Conservation (phyloP, 257 asterid species). For the Craterostigma plantagineum region DNA sequence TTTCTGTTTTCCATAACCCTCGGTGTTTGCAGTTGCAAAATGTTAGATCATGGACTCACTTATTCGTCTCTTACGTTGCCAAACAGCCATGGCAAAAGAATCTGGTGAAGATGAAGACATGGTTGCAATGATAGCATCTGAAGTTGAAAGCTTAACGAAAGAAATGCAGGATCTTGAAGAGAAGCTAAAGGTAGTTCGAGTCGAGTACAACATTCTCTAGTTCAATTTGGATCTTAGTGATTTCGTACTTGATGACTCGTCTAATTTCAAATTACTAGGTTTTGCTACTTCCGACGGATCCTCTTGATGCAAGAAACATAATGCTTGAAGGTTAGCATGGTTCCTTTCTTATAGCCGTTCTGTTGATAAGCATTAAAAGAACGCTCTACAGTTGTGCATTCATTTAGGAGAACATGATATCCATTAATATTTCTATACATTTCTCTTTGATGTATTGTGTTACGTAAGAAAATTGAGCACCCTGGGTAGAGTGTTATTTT, state of each 20-base stretch:
- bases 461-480: no score
- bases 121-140: constrained; percentile 87
- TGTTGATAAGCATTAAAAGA: no score
- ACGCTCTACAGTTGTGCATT: no score
- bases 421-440: no score
- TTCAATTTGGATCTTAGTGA: constrained; percentile 6
- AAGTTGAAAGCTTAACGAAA: constrained; percentile 41
- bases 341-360: background rate
- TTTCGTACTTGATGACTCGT: constrained; percentile 6
- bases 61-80: constrained; percentile 6
- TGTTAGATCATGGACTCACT: background rate
- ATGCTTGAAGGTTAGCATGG: constrained; percentile 79
- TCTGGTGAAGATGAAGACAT: constrained; percentile 68
- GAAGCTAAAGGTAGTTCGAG: constrained; percentile 45
- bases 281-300: constrained; percentile 80
- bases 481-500: background rate
- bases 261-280: constrained; percentile 21
- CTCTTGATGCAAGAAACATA: constrained; percentile 91
- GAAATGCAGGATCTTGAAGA: constrained; percentile 54
- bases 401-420: no score
- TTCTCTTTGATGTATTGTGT: no score
- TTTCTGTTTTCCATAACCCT: constrained; percentile 8
- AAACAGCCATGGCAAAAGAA: constrained; percentile 68
- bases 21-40: background rate
- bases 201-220: constrained; percentile 1